Evolutionary conservation across 495 filamentous ascomycete genomes (phyloP).

Genomic region (Neurospora tetraspora): DNA sequence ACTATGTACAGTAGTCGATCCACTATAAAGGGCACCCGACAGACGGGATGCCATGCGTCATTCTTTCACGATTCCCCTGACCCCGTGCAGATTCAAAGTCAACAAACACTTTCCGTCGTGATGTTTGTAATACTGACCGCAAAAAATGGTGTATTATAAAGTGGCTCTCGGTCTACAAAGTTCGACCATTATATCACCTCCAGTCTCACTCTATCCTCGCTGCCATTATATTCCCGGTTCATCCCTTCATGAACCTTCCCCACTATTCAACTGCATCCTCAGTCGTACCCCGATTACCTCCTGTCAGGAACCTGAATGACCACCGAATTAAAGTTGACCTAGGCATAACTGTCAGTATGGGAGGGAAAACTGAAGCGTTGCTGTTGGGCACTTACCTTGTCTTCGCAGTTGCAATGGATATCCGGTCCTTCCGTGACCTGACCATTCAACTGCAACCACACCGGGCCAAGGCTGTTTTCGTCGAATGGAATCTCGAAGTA

Average conservation of each 20-base stretch:
- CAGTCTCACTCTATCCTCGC: background rate
- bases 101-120: background rate
- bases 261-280: background rate
- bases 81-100: background rate
- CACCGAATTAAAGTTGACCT: constrained; percentile 35
- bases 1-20: background rate
- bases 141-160: too few species aligned
- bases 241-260: background rate
- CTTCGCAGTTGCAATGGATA: constrained; percentile 39
- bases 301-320: constrained; percentile 22
- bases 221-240: background rate
- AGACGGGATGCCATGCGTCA: background rate
- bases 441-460: constrained; percentile 40
- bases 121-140: too few species aligned
- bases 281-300: background rate
- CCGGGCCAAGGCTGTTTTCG: constrained; percentile 34
- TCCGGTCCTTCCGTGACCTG: constrained; percentile 34
- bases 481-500: constrained; percentile 47
- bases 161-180: too few species aligned
- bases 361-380: background rate
- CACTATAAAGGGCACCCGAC: background rate
- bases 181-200: background rate
- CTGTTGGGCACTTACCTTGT: constrained; percentile 30
- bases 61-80: background rate
- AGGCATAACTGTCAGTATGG: background rate